Base-by-base conservation (phyloP, 2,329 filamentous ascomycete genomes). In the Piedraia hortae region DNA sequence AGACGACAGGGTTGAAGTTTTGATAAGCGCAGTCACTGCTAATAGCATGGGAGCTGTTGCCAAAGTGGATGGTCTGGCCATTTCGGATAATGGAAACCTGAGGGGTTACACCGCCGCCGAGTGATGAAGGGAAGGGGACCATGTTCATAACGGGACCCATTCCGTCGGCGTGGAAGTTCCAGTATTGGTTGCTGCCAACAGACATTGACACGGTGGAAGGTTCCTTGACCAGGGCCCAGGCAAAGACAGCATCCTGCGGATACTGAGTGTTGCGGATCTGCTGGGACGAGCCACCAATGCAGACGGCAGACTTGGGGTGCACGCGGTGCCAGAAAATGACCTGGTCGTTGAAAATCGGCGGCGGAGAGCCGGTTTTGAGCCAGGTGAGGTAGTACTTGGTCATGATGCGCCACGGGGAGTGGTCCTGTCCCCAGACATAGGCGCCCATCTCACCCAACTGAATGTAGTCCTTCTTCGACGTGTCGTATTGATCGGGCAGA, bases 281-380 rank as follows among this genome's bases (percentile, higher is more conserved):
- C 10, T 27, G 32, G 2, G 34, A 34, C 3, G 37, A 32, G 22
- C 43, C 41, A 10, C 35, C 37, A 11, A 28, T 25, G 26, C 43
- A 45, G 21, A 34, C 18, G 7, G 38, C 37, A 4, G 28, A 31
- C 28, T 45, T 45, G 25, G 41, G 39, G 29, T 45, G 43, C 10
- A 40, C 32, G 26, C 43, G 39, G 30, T 46, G 43, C 43, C 43
- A 46, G 37, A 36, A 45, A 27, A 46, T 34, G 20, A 46, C 40
- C 18, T 42, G 39, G 26, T 46, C 43, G 31, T 34, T 29, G 21
- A 35, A 39, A 26, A 44, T 36, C 11, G 27, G 26, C 9, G 43
- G 43, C 14, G 35, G 27, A 20, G 21, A 31, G 23, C 39, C 40
- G 16, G 18, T 38, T 37, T 46, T 46, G 36, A 37, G 44, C 39